A percentile compares a stretch with the other conserved stretches of the same genome.
Evolutionary conservation across 768 basidiomycete species (phyloP).

Genomic region (Auriscalpium vulgare): DNA sequence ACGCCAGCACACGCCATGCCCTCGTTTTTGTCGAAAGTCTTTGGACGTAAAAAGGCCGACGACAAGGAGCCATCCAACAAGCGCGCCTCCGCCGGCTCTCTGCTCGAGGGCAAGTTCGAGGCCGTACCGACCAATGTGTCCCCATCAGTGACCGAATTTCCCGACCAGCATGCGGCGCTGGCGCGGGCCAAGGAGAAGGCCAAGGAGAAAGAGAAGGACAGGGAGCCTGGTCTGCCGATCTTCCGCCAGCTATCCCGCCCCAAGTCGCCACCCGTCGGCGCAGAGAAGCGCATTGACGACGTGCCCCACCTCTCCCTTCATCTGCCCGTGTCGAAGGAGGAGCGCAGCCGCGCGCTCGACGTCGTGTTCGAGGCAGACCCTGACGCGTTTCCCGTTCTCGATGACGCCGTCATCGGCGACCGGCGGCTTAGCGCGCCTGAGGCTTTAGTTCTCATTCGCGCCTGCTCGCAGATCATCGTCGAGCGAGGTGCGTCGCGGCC

Average conservation of each 20-base stretch:
- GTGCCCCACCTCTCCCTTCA: conserved; percentile 57
- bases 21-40: conserved; percentile 72
- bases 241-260: conserved; percentile 41
- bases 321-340: conserved; percentile 45
- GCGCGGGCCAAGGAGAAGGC: conserved; percentile 29
- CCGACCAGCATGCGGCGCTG: conserved; percentile 21
- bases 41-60: conserved; percentile 64
- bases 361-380: conserved; percentile 55
- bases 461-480: conserved; percentile 60
- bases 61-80: conserved; percentile 38
- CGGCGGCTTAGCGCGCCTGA: conserved; percentile 55
- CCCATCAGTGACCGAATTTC: conserved; percentile 24
- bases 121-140: conserved; percentile 45
- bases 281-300: conserved; percentile 24
- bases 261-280: conserved; percentile 24
- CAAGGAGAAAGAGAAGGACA: conserved; percentile 25
- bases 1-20: conserved; percentile 29
- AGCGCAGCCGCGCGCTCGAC: conserved; percentile 39
- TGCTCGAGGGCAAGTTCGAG: conserved; percentile 73
- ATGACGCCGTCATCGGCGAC: conserved; percentile 49
- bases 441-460: conserved; percentile 53
- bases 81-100: conserved; percentile 31
- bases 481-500: conserved; percentile 43
- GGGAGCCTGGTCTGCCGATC: conserved; percentile 38
- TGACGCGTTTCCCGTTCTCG: conserved; percentile 36